Conservation (phyloP, 1,139 yeast genomes). For the Suhomyces guaymorum region DNA sequence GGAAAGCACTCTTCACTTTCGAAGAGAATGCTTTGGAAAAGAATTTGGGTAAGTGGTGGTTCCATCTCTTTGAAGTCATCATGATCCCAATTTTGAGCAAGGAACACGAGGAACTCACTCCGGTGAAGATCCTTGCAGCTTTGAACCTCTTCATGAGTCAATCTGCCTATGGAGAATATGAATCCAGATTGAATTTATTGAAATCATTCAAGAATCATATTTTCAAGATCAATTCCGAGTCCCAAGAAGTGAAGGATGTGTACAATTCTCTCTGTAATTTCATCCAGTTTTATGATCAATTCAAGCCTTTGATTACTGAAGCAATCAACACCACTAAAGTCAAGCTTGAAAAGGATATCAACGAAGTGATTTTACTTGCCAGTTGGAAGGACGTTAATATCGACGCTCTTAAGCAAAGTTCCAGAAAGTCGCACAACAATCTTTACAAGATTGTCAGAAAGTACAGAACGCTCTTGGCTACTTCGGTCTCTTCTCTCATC, state of each 20-base stretch:
- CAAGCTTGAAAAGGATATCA: slow-evolving; percentile 71
- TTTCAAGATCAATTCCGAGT: slow-evolving; percentile 16
- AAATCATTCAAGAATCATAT: slow-evolving; percentile 62
- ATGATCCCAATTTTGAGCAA: slow-evolving; percentile 47
- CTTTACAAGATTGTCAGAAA: slow-evolving; percentile 83
- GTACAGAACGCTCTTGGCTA: slow-evolving; percentile 64
- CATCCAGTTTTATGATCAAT: slow-evolving; percentile 67
- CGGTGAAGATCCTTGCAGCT: slow-evolving; percentile 58
- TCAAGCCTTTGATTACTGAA: slow-evolving; percentile 47
- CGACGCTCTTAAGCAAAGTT: slow-evolving; percentile 90
- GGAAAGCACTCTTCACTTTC: slow-evolving; percentile 72
- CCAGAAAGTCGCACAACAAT: slow-evolving; percentile 80
- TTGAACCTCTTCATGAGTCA: slow-evolving; percentile 75
- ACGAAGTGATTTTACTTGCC: slow-evolving; percentile 83
- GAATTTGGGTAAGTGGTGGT: slow-evolving; percentile 84
- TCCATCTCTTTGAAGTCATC: slow-evolving; percentile 77
- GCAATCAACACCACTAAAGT: slow-evolving; percentile 49
- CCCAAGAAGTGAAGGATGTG: slow-evolving; percentile 16
- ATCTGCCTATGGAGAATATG: slow-evolving; percentile 74
- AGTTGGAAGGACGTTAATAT: slow-evolving; percentile 97
- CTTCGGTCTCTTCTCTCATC: slow-evolving; percentile 55
- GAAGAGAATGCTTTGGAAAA: slow-evolving; percentile 60
- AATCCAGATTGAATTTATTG: slow-evolving; percentile 56
- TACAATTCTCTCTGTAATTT: slow-evolving; percentile 59
- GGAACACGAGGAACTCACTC: slow-evolving; percentile 29